These are phyloP conservation scores for Chalara sp. DNA, from an alignment of 2,329 filamentous ascomycete genomes.

Conservation along the genomic window DNA sequence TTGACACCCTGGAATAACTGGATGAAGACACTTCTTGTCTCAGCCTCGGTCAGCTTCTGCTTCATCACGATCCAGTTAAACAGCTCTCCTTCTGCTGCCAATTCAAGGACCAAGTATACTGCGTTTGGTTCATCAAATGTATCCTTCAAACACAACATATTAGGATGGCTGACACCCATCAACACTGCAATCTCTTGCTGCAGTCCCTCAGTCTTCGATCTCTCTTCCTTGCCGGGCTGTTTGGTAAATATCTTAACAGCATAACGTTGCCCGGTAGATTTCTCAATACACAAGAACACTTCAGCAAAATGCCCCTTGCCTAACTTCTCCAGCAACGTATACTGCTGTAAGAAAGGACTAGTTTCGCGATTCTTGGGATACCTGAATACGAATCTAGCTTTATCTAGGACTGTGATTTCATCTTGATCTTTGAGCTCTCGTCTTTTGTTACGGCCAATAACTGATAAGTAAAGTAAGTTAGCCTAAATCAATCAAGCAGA, in stretches of 20 bases:
- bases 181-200: slow-evolving; percentile 95
- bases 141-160: slow-evolving; percentile 87
- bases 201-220: slow-evolving; percentile 74
- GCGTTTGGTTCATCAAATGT: slow-evolving; percentile 89
- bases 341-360: slow-evolving; percentile 79
- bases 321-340: slow-evolving; percentile 74
- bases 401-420: slow-evolving; percentile 79
- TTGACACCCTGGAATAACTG: slow-evolving; percentile 93
- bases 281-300: slow-evolving; percentile 86
- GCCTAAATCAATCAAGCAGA: too few relatives aligned
- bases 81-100: slow-evolving; percentile 86
- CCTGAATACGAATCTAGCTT: slow-evolving; percentile 83
- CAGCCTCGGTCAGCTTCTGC: slow-evolving; percentile 76
- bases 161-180: slow-evolving; percentile 95
- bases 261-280: slow-evolving; percentile 71
- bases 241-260: slow-evolving; percentile 96
- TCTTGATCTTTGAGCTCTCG: slow-evolving; percentile 85
- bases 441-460: slow-evolving; percentile 86
- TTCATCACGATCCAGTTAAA: slow-evolving; percentile 95
- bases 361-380: slow-evolving; percentile 73
- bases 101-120: slow-evolving; percentile 84
- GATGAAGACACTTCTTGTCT: slow-evolving; percentile 79
- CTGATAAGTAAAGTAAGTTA: slow-evolving; percentile 26
- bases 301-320: slow-evolving; percentile 95
- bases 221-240: slow-evolving; percentile 72